phyloP scores from a whole-genome alignment of 1,284 basidiomycete genomes.

The Moesziomyces globuligerus region DNA sequence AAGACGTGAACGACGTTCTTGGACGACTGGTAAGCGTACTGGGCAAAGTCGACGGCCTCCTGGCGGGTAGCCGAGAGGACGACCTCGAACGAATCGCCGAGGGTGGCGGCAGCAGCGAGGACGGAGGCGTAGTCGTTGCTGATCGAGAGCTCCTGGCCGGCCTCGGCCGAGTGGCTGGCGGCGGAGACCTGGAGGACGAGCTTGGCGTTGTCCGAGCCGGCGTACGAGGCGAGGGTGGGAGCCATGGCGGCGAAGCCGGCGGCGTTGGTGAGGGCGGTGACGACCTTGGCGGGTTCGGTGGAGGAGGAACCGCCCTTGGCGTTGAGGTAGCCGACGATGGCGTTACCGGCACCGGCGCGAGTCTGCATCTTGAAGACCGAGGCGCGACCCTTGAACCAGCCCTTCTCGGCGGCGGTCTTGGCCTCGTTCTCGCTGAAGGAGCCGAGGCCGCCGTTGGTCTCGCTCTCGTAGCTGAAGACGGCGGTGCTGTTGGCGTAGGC shows the following conservation, averaged over 20 bases:
- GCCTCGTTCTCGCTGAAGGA: slow-evolving; percentile 59
- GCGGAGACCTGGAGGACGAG: slow-evolving; percentile 65
- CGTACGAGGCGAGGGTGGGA: slow-evolving; percentile 57
- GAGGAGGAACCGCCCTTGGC: slow-evolving; percentile 46
- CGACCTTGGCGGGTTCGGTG: slow-evolving; percentile 43
- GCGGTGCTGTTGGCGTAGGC: slow-evolving; percentile 60
- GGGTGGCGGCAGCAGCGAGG: slow-evolving; percentile 57
- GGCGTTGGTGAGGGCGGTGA: slow-evolving; percentile 64
- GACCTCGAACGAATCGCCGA: slow-evolving; percentile 59
- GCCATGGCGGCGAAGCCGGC: slow-evolving; percentile 62
- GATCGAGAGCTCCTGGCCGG: slow-evolving; percentile 47
- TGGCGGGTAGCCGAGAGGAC: slow-evolving; percentile 59
- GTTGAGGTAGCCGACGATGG: slow-evolving; percentile 63
- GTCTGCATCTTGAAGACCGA: slow-evolving; percentile 66
- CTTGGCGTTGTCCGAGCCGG: slow-evolving; percentile 44
- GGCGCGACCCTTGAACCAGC: slow-evolving; percentile 49
- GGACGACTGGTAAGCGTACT: slow-evolving; percentile 56
- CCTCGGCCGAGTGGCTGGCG: slow-evolving; percentile 56
- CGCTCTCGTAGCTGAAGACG: slow-evolving; percentile 66
- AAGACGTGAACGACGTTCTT: slow-evolving; percentile 64
- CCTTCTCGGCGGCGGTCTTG: slow-evolving; percentile 29
- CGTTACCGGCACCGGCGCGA: slow-evolving; percentile 74
- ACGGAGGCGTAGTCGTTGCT: slow-evolving; percentile 65
- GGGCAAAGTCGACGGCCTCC: slow-evolving; percentile 63
- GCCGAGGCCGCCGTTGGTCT: slow-evolving; percentile 61